Conservation (phyloP, 192 early-diverging fungal genomes). For the Tieghemiomyces parasiticus region DNA sequence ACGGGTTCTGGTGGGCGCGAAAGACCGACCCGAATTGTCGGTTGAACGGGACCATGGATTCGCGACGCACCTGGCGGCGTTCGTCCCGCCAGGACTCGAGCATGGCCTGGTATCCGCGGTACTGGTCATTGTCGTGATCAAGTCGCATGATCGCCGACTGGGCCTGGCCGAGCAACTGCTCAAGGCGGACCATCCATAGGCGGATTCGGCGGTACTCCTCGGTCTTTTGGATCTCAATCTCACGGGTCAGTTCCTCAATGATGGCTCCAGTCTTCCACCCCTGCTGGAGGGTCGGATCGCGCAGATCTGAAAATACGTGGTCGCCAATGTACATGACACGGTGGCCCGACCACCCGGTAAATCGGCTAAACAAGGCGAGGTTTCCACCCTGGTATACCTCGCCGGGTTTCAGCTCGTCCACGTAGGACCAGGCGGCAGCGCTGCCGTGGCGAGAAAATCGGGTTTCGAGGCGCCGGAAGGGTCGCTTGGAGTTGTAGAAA, state of each 20-base stretch:
- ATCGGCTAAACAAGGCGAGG: constrained; percentile 30
- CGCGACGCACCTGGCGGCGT: constrained; percentile 23
- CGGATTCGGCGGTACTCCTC: constrained; percentile 31
- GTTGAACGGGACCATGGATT: constrained; percentile 35
- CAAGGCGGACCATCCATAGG: constrained; percentile 35
- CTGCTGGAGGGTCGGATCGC: constrained; percentile 40
- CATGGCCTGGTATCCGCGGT: constrained; percentile 16
- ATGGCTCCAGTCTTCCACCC: constrained; percentile 49
- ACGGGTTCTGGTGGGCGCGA: constrained; percentile 38
- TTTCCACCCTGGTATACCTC: constrained; percentile 49
- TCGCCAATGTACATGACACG: constrained; percentile 48
- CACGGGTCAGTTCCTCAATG: constrained; percentile 35
- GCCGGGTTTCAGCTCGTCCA: constrained; percentile 32
- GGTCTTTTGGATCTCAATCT: constrained; percentile 33
- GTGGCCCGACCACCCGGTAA: constrained; percentile 39
- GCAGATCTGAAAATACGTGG: constrained; percentile 44
- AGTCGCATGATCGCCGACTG: constrained; percentile 25
- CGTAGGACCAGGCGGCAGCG: constrained; percentile 32
- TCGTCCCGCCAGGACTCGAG: constrained; percentile 32
- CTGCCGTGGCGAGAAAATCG: background rate
- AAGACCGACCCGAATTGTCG: constrained; percentile 44
- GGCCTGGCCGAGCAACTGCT: constrained; percentile 36
- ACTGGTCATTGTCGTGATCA: constrained; percentile 17
- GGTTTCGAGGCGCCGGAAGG: constrained; percentile 35
- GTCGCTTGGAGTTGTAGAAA: constrained; percentile 39